Percentiles rank a stretch among this genome's conserved stretches.
Conservation (phyloP, 2,329 filamentous ascomycete species). For the Colletotrichum tofieldiae region DNA sequence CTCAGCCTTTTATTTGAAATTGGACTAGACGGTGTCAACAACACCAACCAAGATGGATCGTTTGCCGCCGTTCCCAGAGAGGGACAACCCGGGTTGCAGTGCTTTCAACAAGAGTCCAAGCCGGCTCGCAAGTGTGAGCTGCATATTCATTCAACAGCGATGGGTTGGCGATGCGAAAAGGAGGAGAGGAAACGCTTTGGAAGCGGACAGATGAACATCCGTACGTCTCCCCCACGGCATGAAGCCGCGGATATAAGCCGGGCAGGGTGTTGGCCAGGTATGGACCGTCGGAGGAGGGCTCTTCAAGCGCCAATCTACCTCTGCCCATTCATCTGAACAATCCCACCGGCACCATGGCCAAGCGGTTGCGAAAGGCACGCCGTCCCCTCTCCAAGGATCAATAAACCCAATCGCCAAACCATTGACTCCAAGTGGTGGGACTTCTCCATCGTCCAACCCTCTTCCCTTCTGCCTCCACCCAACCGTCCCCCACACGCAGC, state of each 20-base stretch:
- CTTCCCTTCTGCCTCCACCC: neutral
- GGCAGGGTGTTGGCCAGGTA: neutral
- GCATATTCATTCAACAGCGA: too few species aligned
- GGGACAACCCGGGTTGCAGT: neutral
- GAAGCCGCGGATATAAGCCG: neutral
- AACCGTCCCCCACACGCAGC: neutral
- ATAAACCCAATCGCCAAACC: neutral
- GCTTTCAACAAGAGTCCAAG: neutral
- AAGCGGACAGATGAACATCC: neutral
- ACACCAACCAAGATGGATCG: neutral
- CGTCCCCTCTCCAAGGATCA: neutral
- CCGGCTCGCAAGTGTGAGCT: too few species aligned
- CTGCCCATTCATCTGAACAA: neutral
- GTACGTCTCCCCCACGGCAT: neutral
- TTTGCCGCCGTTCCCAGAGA: neutral
- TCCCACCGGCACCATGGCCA: neutral
- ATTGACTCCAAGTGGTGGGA: neutral
- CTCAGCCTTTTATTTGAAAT: neutral
- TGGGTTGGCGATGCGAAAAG: too few species aligned
- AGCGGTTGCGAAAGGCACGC: neutral
- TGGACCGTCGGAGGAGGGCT: neutral
- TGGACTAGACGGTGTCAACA: too few species aligned
- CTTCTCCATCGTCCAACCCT: neutral
- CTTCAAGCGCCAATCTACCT: neutral
- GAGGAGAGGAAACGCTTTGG: neutral